A percentile compares a stretch with the other conserved stretches of the same genome.
Conservation (phyloP, 768 basidiomycete species). For the Lactifluus volemus region DNA sequence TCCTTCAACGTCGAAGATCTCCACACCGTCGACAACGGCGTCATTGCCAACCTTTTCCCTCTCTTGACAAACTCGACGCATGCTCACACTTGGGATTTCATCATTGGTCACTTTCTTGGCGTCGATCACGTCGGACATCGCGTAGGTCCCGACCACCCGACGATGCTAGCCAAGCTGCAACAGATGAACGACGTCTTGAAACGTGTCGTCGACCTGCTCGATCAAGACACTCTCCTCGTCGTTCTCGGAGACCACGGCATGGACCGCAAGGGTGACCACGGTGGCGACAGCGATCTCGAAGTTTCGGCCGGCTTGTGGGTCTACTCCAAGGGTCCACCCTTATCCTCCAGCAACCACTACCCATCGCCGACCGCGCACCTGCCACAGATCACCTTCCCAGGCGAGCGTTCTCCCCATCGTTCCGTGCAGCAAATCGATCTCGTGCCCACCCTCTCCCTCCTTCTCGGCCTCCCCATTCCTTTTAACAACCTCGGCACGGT, state of each 20-base stretch:
- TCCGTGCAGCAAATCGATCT: constrained; percentile 90
- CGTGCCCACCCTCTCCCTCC: constrained; percentile 77
- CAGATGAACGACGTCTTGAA: constrained; percentile 82
- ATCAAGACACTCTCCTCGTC: constrained; percentile 85
- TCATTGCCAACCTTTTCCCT: constrained; percentile 75
- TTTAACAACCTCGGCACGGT: constrained; percentile 90
- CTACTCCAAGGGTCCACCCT: constrained; percentile 65
- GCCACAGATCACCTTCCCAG: constrained; percentile 54
- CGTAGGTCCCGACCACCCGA: constrained; percentile 80
- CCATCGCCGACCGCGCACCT: constrained; percentile 33
- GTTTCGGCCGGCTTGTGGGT: constrained; percentile 86
- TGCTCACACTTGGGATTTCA: constrained; percentile 63
- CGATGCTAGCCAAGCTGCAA: constrained; percentile 74
- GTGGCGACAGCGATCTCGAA: constrained; percentile 81
- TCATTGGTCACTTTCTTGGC: constrained; percentile 90
- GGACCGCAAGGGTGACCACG: constrained; percentile 92
- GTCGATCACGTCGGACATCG: constrained; percentile 96
- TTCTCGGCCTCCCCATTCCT: constrained; percentile 89
- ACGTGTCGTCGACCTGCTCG: constrained; percentile 62
- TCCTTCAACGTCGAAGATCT: constrained; percentile 99
- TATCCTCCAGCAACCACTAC: constrained; percentile 29
- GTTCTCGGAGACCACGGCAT: constrained; percentile 96
- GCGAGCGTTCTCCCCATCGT: constrained; percentile 44
- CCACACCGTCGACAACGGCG: constrained; percentile 90
- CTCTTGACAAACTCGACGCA: constrained; percentile 43